Percentiles rank a stretch among this genome's conserved stretches.
Evolutionary conservation across 2,329 filamentous ascomycete species (phyloP).

Genomic region (Purpureocillium takamizusanense): DNA sequence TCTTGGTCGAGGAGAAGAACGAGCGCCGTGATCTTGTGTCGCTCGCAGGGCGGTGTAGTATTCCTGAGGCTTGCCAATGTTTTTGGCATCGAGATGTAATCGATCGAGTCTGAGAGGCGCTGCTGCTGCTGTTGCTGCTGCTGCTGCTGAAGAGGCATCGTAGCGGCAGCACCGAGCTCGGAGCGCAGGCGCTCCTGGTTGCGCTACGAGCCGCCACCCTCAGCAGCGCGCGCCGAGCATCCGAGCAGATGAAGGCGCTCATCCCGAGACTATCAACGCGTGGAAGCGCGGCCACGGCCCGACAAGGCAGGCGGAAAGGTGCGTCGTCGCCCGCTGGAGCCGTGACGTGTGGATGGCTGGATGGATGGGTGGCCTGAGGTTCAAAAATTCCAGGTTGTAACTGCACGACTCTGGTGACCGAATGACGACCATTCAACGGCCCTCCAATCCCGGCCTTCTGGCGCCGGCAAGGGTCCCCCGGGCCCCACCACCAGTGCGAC

Average conservation of each 20-base stretch:
- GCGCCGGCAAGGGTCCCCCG: background rate
- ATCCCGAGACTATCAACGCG: background rate
- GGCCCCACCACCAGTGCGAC: background rate
- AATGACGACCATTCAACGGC: background rate
- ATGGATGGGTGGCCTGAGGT: too few relatives aligned
- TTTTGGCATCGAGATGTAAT: background rate
- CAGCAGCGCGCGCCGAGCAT: constrained; percentile 20
- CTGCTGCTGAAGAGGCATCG: constrained; percentile 8
- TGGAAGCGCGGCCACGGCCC: too few relatives aligned
- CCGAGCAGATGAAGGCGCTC: constrained; percentile 5
- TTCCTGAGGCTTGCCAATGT: constrained; percentile 3
- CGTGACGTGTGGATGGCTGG: too few relatives aligned
- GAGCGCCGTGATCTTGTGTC: constrained; percentile 12
- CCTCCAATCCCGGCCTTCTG: background rate
- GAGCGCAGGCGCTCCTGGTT: too few relatives aligned
- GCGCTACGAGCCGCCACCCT: constrained; percentile 5
- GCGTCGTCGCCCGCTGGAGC: too few relatives aligned
- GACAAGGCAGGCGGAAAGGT: background rate
- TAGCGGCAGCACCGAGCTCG: too few relatives aligned
- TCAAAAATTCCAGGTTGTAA: too few relatives aligned
- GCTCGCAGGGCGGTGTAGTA: background rate
- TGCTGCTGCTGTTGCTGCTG: background rate
- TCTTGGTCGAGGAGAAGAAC: constrained; percentile 23
- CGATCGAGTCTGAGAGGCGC: background rate
- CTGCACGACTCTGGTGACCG: too few relatives aligned